Evolutionary conservation across 2,329 filamentous ascomycete genomes (phyloP).

Genomic region (Claviceps digitariae): DNA sequence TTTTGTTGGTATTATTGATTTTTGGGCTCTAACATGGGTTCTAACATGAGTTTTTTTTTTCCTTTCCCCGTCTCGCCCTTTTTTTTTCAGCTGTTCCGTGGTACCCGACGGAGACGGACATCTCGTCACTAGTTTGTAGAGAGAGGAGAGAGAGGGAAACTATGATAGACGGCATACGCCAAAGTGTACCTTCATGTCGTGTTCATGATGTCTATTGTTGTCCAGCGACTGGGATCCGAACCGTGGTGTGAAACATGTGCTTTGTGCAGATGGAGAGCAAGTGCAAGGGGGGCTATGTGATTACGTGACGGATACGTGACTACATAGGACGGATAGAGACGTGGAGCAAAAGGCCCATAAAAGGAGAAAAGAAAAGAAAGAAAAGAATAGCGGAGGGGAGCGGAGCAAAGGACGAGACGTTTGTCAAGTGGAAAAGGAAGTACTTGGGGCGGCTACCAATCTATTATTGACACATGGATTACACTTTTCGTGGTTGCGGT

Average conservation of each 20-base stretch:
- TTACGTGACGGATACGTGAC: not conserved
- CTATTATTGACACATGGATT: conserved; percentile 19
- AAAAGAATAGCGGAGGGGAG: not conserved
- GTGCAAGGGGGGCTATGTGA: not conserved
- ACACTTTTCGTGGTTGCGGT: conserved; percentile 9
- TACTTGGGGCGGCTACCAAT: conserved; percentile 15
- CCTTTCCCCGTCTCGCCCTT: conserved; percentile 7
- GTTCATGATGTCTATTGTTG: not conserved
- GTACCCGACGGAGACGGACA: not conserved
- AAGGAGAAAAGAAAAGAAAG: not conserved
- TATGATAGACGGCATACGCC: not conserved
- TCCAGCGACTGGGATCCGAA: not conserved
- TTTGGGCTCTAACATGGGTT: not conserved
- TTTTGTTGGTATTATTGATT: conserved; percentile 17
- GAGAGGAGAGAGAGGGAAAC: not conserved
- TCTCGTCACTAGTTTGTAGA: conserved; percentile 2
- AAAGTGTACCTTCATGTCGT: not conserved
- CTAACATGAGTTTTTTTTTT: not conserved
- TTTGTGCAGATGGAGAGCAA: not conserved
- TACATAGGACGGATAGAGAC: not conserved
- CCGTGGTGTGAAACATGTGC: not conserved
- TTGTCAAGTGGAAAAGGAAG: not conserved
- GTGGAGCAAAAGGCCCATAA: not conserved
- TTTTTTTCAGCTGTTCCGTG: conserved; percentile 10
- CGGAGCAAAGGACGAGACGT: not conserved